Base-by-base conservation (phyloP, 148 eudicot species). In the Euryodendron excelsum region DNA sequence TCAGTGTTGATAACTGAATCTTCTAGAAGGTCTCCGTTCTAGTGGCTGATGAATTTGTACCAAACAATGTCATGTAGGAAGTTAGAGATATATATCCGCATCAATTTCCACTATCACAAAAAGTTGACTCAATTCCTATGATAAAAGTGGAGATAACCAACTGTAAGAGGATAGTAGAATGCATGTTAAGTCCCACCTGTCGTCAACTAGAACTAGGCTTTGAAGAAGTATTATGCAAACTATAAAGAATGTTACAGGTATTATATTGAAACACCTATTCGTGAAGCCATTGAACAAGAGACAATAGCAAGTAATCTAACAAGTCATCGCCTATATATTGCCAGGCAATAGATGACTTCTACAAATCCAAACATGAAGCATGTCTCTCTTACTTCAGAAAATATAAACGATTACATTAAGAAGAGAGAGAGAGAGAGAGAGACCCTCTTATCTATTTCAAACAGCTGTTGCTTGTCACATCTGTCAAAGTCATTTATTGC, bases 71-170 rank as follows among this genome's bases (percentile, higher is more conserved):
- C 69, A 68, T 68, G 27, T 30, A 39, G 34, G 52, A 68, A 41
- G 20, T 21, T 9, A 1, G 37, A 63, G 52, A 21, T 50, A n/a
- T 41, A 45, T 44, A 41, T 69, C 23, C 23, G 15, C 13, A 65
- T 45, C 36, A 45, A 41, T 47, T 69, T 44, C 73, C 36, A 69
- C n/a, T 33, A 69, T 69, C 30, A 69, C 23, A 47, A 27, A 61
- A 45, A 27, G 31, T 69, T 4, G n/a, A 69, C 37, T 69, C 53
- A 69, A 27, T 69, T 69, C 56, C 36, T 68, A 11, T 0, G 1
- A 68, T 41, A 37, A 52, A 68, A 68, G 30, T 68, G 39, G 67
- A 63, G 63, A 65, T 20, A 18, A 34, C 23, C 44, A 36, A 64
- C 68, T 5, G 21, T 65, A 9, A 31, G 69, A 34, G 33, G 21